Evolutionary conservation across 2,329 filamentous ascomycete genomes (phyloP).

Genomic region (Arthrinium phaeospermum): DNA sequence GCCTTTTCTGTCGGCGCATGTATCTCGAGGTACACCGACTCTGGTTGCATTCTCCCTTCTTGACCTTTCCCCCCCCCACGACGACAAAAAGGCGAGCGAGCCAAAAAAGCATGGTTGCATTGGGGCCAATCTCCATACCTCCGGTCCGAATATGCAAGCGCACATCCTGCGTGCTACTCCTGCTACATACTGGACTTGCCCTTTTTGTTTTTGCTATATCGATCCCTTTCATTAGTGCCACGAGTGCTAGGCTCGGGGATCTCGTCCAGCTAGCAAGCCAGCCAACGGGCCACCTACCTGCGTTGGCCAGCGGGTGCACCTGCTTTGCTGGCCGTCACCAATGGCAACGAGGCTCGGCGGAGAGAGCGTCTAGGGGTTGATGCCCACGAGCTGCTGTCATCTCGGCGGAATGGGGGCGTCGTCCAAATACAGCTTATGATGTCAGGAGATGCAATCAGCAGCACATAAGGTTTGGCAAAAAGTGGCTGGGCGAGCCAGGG

Average conservation of each 20-base stretch:
- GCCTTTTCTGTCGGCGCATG: background rate
- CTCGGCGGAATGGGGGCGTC: background rate
- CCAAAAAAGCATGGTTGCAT: constrained; percentile 6
- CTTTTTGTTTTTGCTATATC: background rate
- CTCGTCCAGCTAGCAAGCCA: background rate
- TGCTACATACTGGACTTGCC: background rate
- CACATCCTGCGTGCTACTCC: background rate
- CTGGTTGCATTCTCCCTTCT: background rate
- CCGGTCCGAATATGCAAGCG: constrained; percentile 14
- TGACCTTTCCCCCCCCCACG: background rate
- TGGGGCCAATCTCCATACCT: constrained; percentile 12
- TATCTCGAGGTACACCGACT: constrained; percentile 11
- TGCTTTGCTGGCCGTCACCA: background rate
- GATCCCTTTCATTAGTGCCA: background rate
- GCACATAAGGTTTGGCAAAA: background rate
- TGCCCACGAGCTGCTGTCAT: background rate
- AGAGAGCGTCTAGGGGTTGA: background rate
- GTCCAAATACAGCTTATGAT: background rate
- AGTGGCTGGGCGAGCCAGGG: constrained; percentile 2
- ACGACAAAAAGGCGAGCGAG: background rate
- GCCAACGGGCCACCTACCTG: background rate
- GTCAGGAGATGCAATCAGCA: background rate
- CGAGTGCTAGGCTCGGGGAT: background rate
- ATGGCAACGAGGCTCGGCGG: background rate
- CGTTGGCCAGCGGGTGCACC: background rate